Evolutionary conservation across 768 basidiomycete species (phyloP), one percentile per base, ranked within the genome.

Genomic region (Chiua virens): DNA sequence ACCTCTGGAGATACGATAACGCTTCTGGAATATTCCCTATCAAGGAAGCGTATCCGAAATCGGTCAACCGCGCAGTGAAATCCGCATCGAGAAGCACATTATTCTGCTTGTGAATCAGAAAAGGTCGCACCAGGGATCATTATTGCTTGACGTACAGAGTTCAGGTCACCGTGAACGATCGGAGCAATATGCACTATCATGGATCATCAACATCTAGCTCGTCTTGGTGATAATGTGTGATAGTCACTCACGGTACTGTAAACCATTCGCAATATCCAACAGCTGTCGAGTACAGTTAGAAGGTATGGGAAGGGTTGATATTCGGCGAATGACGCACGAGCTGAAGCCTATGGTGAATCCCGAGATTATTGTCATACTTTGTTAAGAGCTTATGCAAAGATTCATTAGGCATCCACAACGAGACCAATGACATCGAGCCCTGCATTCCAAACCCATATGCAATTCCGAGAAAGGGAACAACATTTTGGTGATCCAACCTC

Each of bases 31-130:
- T 28, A n/a, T n/a, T n/a, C n/a, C n/a, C n/a, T n/a, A n/a, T n/a
- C n/a, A n/a, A n/a, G n/a, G n/a, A n/a, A n/a, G 28, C 28, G 28
- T 61, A 42, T 1, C 77, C 77, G 42, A 79, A 79, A 46, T 79
- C 77, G 32, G 70, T 68, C 8, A 79, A 55, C 5, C 68, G 67
- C 0, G 71, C 76, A 21, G 66, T 70, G 21, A 69, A 53, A 8
- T 55, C 27, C 17, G 18, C 42, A 8, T 54, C 53, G 5, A 61
- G n/a, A 10, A 61, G 42, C 9, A 61, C 39, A 1, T 63, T 58
- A 4, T 53, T 60, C 58, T 63, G 22, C 36, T 14, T 17, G 9
- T 6, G n/a, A 1, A 4, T 55, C 22, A 50, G 43, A 23, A 11
- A 27, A 32, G 5, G 30, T 11, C 17, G 4, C 4, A 10, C 22